These are phyloP conservation scores for Clavispora phyllophila DNA, from an alignment of 805 yeast species.

Conservation along the genomic window DNA sequence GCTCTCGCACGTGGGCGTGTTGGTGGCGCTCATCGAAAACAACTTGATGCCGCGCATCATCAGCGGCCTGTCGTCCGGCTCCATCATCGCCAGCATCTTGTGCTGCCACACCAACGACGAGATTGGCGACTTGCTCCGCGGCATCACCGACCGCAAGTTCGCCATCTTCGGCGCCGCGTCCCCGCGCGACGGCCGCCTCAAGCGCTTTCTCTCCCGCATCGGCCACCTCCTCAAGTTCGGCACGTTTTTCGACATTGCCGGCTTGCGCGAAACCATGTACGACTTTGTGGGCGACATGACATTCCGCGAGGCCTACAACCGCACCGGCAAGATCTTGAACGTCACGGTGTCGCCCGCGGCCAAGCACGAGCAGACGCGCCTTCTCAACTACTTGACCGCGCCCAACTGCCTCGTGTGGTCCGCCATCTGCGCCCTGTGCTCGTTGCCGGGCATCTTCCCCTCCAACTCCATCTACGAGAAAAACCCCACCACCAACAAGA, in stretches of 20 bases:
- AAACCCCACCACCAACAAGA: slow-evolving; percentile 63
- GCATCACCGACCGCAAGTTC: slow-evolving; percentile 55
- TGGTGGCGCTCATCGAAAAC: slow-evolving; percentile 69
- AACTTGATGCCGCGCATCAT: slow-evolving; percentile 79
- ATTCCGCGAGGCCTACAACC: slow-evolving; percentile 88
- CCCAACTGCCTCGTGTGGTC: slow-evolving; percentile 83
- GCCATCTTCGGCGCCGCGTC: slow-evolving; percentile 47
- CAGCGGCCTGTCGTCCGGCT: slow-evolving; percentile 95
- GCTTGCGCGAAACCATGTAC: slow-evolving; percentile 68
- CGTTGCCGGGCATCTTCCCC: slow-evolving; percentile 88
- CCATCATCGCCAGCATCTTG: slow-evolving; percentile 84
- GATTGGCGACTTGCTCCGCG: slow-evolving; percentile 48
- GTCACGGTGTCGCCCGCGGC: slow-evolving; percentile 93
- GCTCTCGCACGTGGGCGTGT: slow-evolving; percentile 84
- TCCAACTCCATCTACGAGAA: slow-evolving; percentile 83
- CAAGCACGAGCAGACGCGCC: slow-evolving; percentile 82
- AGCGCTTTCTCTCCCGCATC: slow-evolving; percentile 38
- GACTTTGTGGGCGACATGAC: slow-evolving; percentile 84
- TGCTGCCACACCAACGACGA: slow-evolving; percentile 79
- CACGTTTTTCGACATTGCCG: slow-evolving; percentile 77
- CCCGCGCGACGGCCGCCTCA: slow-evolving; percentile 49
- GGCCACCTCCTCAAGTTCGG: slow-evolving; percentile 72
- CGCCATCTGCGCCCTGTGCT: slow-evolving; percentile 90
- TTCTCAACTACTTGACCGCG: slow-evolving; percentile 74
- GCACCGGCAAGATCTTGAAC: slow-evolving; percentile 89